Evolutionary conservation across 495 filamentous ascomycete genomes (phyloP).

Genomic region (Hyaloscypha hepaticicola): DNA sequence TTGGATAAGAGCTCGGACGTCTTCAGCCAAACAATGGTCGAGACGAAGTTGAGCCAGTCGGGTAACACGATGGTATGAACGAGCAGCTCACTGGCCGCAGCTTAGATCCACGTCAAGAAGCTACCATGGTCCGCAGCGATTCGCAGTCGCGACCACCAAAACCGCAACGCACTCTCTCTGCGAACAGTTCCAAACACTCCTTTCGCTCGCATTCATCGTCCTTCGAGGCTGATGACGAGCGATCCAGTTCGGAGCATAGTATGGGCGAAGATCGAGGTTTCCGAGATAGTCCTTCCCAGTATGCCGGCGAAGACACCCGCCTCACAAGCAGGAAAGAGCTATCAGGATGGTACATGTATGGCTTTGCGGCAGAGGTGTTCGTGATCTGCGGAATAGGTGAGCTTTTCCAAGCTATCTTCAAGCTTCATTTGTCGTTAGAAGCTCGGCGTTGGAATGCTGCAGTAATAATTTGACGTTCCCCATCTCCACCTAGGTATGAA

Average conservation of each 20-base stretch:
- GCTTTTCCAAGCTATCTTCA: neutral
- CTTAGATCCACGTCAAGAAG: neutral
- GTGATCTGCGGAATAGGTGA: slow-evolving; percentile 80
- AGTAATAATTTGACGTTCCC: neutral
- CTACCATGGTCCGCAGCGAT: slow-evolving; percentile 22
- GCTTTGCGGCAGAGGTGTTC: slow-evolving; percentile 96
- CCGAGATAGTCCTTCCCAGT: slow-evolving; percentile 43
- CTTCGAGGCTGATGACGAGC: slow-evolving; percentile 64
- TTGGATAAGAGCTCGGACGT: neutral
- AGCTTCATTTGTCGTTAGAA: slow-evolving; percentile 9
- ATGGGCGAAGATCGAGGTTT: slow-evolving; percentile 28
- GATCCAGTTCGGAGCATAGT: slow-evolving; percentile 46
- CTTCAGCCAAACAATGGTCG: slow-evolving; percentile 16
- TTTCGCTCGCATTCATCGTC: slow-evolving; percentile 40
- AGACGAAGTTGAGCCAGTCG: slow-evolving; percentile 10
- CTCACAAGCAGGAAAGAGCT: slow-evolving; percentile 86
- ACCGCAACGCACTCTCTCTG: slow-evolving; percentile 20
- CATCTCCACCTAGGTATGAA: neutral
- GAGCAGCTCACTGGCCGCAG: slow-evolving; percentile 22
- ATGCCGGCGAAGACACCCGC: slow-evolving; percentile 82
- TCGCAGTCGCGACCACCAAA: slow-evolving; percentile 12
- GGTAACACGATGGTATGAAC: slow-evolving; percentile 21
- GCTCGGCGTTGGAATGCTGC: neutral
- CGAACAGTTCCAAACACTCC: slow-evolving; percentile 30
- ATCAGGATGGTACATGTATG: slow-evolving; percentile 93